Evolutionary conservation across 2,329 filamentous ascomycete genomes (phyloP).

Genomic region (Hypoxylon sp.): DNA sequence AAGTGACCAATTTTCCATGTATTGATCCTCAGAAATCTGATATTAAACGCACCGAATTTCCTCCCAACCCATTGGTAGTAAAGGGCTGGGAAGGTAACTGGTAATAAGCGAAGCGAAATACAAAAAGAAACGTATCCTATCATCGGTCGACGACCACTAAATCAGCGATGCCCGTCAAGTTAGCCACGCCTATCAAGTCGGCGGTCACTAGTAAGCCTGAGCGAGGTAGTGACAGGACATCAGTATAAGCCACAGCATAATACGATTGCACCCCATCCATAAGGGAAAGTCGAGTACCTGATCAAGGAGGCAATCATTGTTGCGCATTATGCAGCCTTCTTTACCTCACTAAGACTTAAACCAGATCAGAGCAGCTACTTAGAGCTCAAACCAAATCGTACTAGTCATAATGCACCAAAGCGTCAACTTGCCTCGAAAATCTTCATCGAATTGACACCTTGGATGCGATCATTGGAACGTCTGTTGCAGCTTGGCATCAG

Average conservation of each 20-base stretch:
- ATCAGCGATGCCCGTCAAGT: not conserved
- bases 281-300: not conserved
- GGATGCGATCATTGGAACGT: not conserved
- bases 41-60: not conserved
- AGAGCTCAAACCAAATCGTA: not conserved
- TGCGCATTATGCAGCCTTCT: not conserved
- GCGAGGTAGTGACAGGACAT: not conserved
- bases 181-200: not conserved
- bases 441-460: not conserved
- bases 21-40: too few relatives aligned
- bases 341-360: not conserved
- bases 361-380: not conserved
- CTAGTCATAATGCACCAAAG: not conserved
- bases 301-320: not conserved
- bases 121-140: not conserved
- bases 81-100: not conserved
- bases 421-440: not conserved
- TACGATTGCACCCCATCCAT: not conserved
- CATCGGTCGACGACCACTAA: too few relatives aligned
- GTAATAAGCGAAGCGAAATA: not conserved
- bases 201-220: not conserved
- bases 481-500: not conserved
- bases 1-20: too few relatives aligned
- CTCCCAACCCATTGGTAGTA: not conserved
- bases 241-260: not conserved